Evolutionary conservation across 352 stramenopile species (phyloP).

Genomic region (Pythium chondricola): DNA sequence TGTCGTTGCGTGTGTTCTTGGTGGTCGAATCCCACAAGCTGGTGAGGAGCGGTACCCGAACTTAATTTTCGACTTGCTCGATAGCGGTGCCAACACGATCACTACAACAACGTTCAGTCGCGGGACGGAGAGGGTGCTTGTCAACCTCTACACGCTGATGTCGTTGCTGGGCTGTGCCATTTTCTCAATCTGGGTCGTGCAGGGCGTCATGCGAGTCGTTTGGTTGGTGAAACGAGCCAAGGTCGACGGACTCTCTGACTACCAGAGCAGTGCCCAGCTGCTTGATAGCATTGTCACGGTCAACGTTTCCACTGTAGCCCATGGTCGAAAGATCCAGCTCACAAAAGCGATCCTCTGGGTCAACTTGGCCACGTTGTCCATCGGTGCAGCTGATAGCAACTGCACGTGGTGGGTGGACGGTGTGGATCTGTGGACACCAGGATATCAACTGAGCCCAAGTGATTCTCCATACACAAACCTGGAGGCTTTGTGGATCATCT

Average conservation of each 20-base stretch:
- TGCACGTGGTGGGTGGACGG: conserved; percentile 17
- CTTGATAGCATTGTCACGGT: conserved; percentile 6
- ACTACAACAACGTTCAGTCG: conserved; percentile 13
- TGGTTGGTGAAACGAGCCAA: not conserved
- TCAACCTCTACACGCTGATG: conserved; percentile 17
- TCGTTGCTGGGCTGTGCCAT: conserved; percentile 12
- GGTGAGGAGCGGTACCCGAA: conserved; percentile 13
- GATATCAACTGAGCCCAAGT: conserved; percentile 3
- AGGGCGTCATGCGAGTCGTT: not conserved
- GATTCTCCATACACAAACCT: conserved; percentile 14
- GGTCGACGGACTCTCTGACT: not conserved
- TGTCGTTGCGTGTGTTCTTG: conserved; percentile 13
- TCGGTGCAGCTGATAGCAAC: conserved; percentile 14
- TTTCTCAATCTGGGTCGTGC: conserved; percentile 8
- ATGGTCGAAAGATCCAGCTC: conserved; percentile 16
- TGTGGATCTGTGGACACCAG: conserved; percentile 13
- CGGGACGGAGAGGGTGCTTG: conserved; percentile 13
- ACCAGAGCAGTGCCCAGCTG: not conserved
- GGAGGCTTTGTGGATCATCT: conserved; percentile 1
- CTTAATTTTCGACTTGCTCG: conserved; percentile 9
- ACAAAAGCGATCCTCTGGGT: conserved; percentile 13
- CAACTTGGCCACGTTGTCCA: conserved; percentile 17
- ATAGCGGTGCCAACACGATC: conserved; percentile 11
- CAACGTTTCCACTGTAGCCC: conserved; percentile 10
- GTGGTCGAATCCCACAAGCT: conserved; percentile 7